phyloP scores from a whole-genome alignment of 2,329 filamentous ascomycete species.

The Mycogone perniciosa region DNA sequence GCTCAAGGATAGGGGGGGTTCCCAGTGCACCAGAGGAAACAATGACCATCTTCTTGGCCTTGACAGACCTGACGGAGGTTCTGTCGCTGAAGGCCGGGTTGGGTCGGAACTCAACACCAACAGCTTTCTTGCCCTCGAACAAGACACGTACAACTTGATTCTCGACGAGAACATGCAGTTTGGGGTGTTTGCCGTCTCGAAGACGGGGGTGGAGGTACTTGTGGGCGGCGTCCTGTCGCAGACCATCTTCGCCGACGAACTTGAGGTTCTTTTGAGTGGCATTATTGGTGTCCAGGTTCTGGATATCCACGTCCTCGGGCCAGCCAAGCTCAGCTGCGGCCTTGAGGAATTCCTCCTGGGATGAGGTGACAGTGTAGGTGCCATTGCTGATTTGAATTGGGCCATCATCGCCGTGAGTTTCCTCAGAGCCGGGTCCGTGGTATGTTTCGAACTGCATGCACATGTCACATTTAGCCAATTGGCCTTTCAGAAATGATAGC shows the following conservation, averaged over 20 bases:
- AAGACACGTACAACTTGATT: slow-evolving; percentile 40
- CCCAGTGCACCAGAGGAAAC: slow-evolving; percentile 41
- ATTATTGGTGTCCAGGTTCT: slow-evolving; percentile 37
- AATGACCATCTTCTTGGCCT: slow-evolving; percentile 49
- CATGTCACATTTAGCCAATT: too few relatives aligned
- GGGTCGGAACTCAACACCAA: slow-evolving; percentile 49
- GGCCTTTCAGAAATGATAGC: too few relatives aligned
- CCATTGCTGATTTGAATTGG: slow-evolving; percentile 46
- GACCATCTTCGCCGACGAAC: slow-evolving; percentile 30
- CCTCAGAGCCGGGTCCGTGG: slow-evolving; percentile 16
- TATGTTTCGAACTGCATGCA: slow-evolving; percentile 20
- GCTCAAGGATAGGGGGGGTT: slow-evolving; percentile 48
- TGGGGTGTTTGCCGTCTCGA: slow-evolving; percentile 21
- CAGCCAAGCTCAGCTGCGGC: slow-evolving; percentile 42
- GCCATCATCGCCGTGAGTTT: slow-evolving; percentile 41
- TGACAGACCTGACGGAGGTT: slow-evolving; percentile 29
- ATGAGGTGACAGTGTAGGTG: slow-evolving; percentile 32
- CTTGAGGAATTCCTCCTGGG: slow-evolving; percentile 42
- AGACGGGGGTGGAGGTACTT: slow-evolving; percentile 26
- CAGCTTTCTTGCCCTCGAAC: slow-evolving; percentile 47
- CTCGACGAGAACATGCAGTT: slow-evolving; percentile 28
- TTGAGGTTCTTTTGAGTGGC: slow-evolving; percentile 33
- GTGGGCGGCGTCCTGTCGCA: slow-evolving; percentile 21
- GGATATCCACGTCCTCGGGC: slow-evolving; percentile 42
- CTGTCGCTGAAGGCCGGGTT: slow-evolving; percentile 36